Percentiles rank a stretch among this genome's conserved stretches.
Conservation (phyloP, 768 basidiomycete genomes). For the Trametes villosa region DNA sequence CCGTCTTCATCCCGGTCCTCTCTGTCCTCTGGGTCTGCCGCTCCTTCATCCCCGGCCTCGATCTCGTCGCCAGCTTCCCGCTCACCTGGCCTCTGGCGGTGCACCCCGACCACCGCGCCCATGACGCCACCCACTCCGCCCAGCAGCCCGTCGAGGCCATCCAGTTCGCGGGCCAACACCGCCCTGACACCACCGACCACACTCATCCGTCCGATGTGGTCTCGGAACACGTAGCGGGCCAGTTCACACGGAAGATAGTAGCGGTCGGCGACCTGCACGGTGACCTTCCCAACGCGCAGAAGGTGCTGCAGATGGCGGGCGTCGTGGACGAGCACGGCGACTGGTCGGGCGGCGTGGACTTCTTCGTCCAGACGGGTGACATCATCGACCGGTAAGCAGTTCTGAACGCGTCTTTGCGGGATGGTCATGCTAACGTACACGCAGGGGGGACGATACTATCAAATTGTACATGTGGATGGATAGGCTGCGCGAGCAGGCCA, state of each 20-base stretch:
- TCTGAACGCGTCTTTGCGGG: no score
- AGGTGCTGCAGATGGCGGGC: slow-evolving; percentile 78
- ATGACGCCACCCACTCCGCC: slow-evolving; percentile 2
- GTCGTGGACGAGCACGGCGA: slow-evolving; percentile 72
- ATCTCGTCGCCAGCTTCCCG: slow-evolving; percentile 23
- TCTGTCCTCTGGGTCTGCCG: slow-evolving; percentile 26
- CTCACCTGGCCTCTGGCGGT: slow-evolving; percentile 30
- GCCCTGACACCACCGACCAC: not conserved
- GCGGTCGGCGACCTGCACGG: slow-evolving; percentile 95
- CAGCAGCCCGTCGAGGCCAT: slow-evolving; percentile 1
- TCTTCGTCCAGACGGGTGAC: slow-evolving; percentile 95
- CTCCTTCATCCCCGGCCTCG: slow-evolving; percentile 22
- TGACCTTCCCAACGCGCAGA: slow-evolving; percentile 77
- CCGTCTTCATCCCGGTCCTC: slow-evolving; percentile 23
- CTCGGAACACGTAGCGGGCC: not conserved
- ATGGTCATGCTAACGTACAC: not conserved
- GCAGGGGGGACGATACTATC: slow-evolving; percentile 89
- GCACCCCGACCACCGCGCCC: slow-evolving; percentile 25
- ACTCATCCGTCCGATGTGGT: not conserved
- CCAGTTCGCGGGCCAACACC: slow-evolving; percentile 1
- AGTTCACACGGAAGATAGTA: slow-evolving; percentile 57
- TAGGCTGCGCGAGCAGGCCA: slow-evolving; percentile 74
- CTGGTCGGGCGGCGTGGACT: slow-evolving; percentile 85
- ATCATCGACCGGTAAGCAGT: slow-evolving; percentile 82
- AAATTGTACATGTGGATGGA: slow-evolving; percentile 87